Evolutionary conservation across 1,284 basidiomycete genomes (phyloP), one percentile per base, ranked within the genome.

Genomic region (Caloboletus firmus): DNA sequence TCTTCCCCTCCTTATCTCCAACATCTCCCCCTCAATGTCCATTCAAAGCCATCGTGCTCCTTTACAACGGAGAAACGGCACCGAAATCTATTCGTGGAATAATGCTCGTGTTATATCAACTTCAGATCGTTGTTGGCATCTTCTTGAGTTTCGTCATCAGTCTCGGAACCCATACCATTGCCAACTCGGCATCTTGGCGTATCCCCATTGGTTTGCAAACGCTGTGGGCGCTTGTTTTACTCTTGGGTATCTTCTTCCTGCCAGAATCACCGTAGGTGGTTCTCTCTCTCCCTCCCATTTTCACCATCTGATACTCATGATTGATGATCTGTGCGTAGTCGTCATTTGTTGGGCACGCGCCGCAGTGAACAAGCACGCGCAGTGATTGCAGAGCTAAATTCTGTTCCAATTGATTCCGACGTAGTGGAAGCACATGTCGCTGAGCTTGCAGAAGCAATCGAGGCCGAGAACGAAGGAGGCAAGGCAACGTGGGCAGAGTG

Each of bases 21-120:
- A 24, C 2, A 31, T 34, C 32, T 51, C 41, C 39, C 18, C 34
- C n/a, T 51, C 34, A 44, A 42, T 35, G 2, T 20, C n/a, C 22
- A 30, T 50, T 15, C 17, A 49, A 31, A 83, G 87, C 86, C 43
- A 86, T 90, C 55, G 88, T 91, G 0, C 88, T 88, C 45, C 78
- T 91, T 4, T 92, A 90, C 69, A 90, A 88, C 60, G 88, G 89
- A 30, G 89, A 91, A 70, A 87, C 87, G 1, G 81, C 89, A 0
- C 89, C 89, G 0, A 89, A 89, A 66, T 80, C 83, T 10, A 76
- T 91, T 56, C 82, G 89, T 64, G 89, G 89, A 8, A 81, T 83
- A 26, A 75, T 91, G 30, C 74, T 91, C 20, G 87, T 89, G 8
- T 68, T 90, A 12, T 90, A 91, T 65, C 89, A 91, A 64, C 74